phyloP scores from a whole-genome alignment of 2,329 filamentous ascomycete species.

The Podosphaera xanthii region DNA sequence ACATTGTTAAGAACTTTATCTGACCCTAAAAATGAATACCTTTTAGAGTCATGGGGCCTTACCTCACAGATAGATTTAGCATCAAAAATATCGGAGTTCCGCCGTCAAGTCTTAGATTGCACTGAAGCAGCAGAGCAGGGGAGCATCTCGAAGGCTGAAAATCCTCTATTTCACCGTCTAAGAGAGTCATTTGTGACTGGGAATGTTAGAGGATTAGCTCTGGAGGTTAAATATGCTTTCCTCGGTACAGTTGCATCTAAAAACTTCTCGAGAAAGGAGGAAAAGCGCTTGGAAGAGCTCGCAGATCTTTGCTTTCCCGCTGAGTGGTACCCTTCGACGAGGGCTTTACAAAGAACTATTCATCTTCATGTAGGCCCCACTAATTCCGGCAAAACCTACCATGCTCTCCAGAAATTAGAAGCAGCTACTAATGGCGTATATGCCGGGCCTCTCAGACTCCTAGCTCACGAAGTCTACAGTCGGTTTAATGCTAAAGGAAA shows the following conservation, averaged over 20 bases:
- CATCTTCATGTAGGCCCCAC: conserved; percentile 92
- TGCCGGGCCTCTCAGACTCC: conserved; percentile 65
- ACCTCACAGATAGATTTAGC: conserved; percentile 4
- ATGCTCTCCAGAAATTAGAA: conserved; percentile 69
- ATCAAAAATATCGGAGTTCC: conserved; percentile 5
- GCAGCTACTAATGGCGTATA: conserved; percentile 58
- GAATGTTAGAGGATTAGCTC: conserved; percentile 26
- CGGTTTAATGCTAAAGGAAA: conserved; percentile 60
- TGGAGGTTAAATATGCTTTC: conserved; percentile 45
- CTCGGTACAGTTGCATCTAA: conserved; percentile 35
- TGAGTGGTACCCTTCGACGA: conserved; percentile 79
- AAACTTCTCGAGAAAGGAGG: conserved; percentile 28
- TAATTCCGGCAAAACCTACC: conserved; percentile 95
- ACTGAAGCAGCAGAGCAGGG: conserved; percentile 5
- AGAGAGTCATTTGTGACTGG: conserved; percentile 33
- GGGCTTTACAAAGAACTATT: conserved; percentile 57
- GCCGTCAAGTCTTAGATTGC: conserved; percentile 3
- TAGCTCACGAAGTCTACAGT: conserved; percentile 90
- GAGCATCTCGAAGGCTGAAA: conserved; percentile 4
- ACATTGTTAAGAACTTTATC: background rate
- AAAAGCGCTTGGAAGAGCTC: conserved; percentile 30
- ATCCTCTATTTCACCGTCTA: conserved; percentile 18
- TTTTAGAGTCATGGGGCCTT: conserved; percentile 5
- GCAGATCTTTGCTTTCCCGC: conserved; percentile 73
- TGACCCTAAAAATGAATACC: background rate